Base-by-base conservation (phyloP, 2,329 filamentous ascomycete genomes). In the Fusarium vanettenii region DNA sequence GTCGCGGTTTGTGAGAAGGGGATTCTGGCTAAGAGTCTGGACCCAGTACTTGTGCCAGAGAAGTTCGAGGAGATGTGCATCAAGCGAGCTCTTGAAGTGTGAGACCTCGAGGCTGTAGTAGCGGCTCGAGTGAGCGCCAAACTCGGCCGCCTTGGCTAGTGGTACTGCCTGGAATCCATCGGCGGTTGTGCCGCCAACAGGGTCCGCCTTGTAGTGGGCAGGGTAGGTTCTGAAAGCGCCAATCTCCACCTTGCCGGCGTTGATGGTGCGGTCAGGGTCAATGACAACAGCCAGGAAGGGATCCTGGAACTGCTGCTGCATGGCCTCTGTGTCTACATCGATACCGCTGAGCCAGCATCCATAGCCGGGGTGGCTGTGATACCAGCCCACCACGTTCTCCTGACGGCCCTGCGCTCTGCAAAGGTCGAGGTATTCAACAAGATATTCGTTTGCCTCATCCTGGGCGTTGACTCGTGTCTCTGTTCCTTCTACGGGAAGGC, bases 21-120 rank as follows among this genome's bases (percentile, higher is more conserved):
- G 95, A 77, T 92, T 97, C 78, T 97, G 94, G 35, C 95, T 97
- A 22, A 99, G 89, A 7, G 97, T 99, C 80, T 97, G 94, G 37
- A 98, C 95, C 97, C 95, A 98, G 87, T 99, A 99, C 84, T 98
- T 98, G 87, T 98, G 98, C 97, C 97, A 98, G 33, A 99, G 87
- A 61, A 95, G 89, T 80, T 97, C 94, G 6, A 99, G 88, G 27
- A 99, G 88, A 78, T 95, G 93, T 2, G 92, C 89, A 84, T 99
- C 97, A 31, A 99, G 92, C 0, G 93, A 93, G 73, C 94, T 97
- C 86, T 98, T 98, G 89, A 95, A 99, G 84, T 97, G 95, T 35
- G 95, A 95, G 16, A 98, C 94, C 71, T 97, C 94, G 7, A 99
- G 89, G 16, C 93, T 89, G 84, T 99, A 99, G 86, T 99, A 99